phyloP scores from a whole-genome alignment of 139 green algal genomes.

The Chlorella sorokiniana region DNA sequence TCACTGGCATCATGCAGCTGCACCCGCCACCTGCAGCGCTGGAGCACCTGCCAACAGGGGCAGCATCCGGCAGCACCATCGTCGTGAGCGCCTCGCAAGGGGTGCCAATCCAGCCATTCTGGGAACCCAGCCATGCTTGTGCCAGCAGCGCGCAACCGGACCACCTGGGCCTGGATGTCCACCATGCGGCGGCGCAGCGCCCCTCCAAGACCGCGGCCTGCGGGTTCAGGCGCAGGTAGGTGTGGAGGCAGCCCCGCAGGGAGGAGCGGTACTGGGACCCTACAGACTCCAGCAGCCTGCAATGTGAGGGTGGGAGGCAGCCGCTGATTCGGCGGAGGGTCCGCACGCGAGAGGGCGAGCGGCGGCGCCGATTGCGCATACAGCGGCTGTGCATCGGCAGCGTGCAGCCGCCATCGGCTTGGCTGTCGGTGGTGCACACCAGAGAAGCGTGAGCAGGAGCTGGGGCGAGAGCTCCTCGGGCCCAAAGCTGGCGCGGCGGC shows the following conservation, averaged over 20 bases:
- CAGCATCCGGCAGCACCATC: neutral
- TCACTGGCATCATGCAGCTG: neutral
- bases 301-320: neutral
- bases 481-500: neutral
- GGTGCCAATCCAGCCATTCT: neutral
- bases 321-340: no score
- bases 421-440: neutral
- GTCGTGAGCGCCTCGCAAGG: neutral
- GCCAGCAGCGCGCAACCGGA: no score
- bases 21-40: constrained; percentile 15
- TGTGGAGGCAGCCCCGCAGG: neutral
- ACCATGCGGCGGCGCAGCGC: neutral
- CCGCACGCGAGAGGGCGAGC: no score
- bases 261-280: neutral
- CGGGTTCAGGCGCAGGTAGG: neutral
- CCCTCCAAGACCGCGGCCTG: neutral
- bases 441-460: constrained; percentile 12
- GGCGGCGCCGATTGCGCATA: no score
- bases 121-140: neutral
- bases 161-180: neutral
- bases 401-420: no score
- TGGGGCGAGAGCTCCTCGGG: constrained; percentile 10
- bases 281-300: neutral
- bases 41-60: neutral
- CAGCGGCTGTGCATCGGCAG: no score